Evolutionary conservation across 2,329 filamentous ascomycete species (phyloP).

Genomic region (Exserohilum turcica): DNA sequence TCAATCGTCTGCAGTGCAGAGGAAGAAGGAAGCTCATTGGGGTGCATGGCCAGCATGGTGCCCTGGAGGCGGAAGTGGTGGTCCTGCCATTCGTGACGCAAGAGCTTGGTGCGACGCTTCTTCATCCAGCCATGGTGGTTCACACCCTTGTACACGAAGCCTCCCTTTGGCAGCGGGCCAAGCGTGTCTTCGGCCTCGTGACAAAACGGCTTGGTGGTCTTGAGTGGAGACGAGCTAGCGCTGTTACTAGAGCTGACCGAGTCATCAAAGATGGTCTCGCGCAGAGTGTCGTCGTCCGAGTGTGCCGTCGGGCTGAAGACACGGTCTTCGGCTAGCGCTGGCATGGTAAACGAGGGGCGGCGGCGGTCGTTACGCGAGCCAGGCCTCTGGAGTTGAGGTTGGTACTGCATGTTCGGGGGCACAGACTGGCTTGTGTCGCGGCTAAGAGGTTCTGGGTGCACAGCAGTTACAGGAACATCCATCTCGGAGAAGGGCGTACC

Average conservation of each 20-base stretch:
- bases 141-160: conserved; percentile 55
- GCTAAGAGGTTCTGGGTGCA: conserved; percentile 72
- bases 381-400: conserved; percentile 55
- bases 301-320: conserved; percentile 48
- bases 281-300: conserved; percentile 44
- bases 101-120: conserved; percentile 86
- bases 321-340: conserved; percentile 70
- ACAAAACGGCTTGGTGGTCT: conserved; percentile 30
- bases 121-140: conserved; percentile 88
- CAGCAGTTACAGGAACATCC: conserved; percentile 80
- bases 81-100: conserved; percentile 92
- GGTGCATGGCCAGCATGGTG: conserved; percentile 69
- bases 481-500: conserved; percentile 90
- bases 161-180: conserved; percentile 44
- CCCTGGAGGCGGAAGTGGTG: conserved; percentile 83
- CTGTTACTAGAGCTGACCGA: conserved; percentile 22
- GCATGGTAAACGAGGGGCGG: conserved; percentile 72
- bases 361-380: conserved; percentile 55
- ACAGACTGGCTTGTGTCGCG: conserved; percentile 88
- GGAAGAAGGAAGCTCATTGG: conserved; percentile 57
- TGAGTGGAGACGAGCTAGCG: conserved; percentile 42
- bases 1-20: conserved; percentile 80
- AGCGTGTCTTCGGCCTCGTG: conserved; percentile 27
- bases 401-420: conserved; percentile 88
- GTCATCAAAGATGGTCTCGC: conserved; percentile 42